Percentiles rank a stretch among this genome's conserved stretches.
Evolutionary conservation across 192 early-diverging fungal genomes (phyloP).

Genomic region (Coemansia sp.): DNA sequence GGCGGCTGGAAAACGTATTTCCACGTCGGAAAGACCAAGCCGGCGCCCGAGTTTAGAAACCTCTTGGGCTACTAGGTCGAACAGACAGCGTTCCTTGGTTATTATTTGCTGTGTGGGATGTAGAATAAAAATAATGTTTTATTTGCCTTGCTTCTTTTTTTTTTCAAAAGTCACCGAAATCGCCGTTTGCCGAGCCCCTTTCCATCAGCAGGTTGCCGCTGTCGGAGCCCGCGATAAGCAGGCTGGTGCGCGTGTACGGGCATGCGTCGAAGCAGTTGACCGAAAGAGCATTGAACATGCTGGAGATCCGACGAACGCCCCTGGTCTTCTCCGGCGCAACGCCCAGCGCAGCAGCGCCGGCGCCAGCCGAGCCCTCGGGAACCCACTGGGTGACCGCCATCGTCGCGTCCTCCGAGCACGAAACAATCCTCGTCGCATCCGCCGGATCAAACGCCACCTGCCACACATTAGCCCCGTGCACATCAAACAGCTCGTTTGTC

Average conservation of each 20-base stretch:
- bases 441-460: constrained; percentile 43
- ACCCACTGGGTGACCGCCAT: constrained; percentile 45
- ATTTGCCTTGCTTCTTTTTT: too few species aligned
- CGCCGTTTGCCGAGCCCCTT: neutral
- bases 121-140: too few species aligned
- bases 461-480: constrained; percentile 45
- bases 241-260: constrained; percentile 26
- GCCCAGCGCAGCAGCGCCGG: neutral
- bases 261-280: constrained; percentile 51
- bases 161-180: neutral
- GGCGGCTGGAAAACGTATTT: neutral
- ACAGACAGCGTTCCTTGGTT: too few species aligned
- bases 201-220: constrained; percentile 51
- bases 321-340: neutral
- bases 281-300: constrained; percentile 44
- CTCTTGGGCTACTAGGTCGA: neutral
- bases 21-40: constrained; percentile 6
- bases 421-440: constrained; percentile 30
- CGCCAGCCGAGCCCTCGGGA: neutral
- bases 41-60: neutral
- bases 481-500: constrained; percentile 27
- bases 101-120: too few species aligned
- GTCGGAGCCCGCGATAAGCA: constrained; percentile 52
- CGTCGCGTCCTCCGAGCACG: constrained; percentile 53
- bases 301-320: constrained; percentile 23